Conservation (phyloP, 352 stramenopile genomes). For the Phytophthora podocarpi region DNA sequence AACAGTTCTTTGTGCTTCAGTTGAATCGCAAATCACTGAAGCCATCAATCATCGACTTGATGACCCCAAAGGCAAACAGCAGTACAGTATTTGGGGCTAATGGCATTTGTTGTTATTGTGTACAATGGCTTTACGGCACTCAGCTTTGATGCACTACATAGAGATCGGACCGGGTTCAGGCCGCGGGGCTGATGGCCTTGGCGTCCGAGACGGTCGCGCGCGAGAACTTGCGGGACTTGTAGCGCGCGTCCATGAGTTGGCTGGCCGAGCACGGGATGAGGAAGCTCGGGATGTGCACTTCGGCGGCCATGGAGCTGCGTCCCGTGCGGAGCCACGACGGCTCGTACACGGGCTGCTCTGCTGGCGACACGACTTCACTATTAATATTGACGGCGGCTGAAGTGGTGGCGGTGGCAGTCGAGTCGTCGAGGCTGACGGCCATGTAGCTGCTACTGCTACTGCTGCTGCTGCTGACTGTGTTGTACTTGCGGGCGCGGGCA, state of each 20-base stretch:
- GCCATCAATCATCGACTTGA: no score
- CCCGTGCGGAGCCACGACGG: constrained; percentile 28
- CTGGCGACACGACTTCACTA: neutral
- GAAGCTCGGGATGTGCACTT: constrained; percentile 62
- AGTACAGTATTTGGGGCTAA: no score
- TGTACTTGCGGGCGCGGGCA: constrained; percentile 21
- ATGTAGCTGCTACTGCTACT: no score
- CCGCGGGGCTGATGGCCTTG: constrained; percentile 19
- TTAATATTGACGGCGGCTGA: neutral
- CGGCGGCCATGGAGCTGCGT: constrained; percentile 35
- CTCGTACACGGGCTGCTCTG: constrained; percentile 15
- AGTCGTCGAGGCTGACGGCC: constrained; percentile 1
- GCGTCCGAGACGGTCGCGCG: neutral
- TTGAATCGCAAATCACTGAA: constrained; percentile 21
- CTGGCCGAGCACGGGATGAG: constrained; percentile 60
- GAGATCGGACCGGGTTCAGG: constrained; percentile 1
- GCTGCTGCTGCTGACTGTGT: constrained; percentile 3
- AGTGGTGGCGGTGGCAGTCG: neutral
- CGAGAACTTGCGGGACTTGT: constrained; percentile 36
- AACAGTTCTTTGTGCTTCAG: constrained; percentile 8
- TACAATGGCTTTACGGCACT: constrained; percentile 14
- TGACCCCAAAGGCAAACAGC: no score
- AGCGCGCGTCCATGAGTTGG: constrained; percentile 63
- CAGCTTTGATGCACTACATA: neutral
- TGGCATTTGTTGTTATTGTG: constrained; percentile 11